Conservation (phyloP, 1,139 yeast species). For the Saccharomyces hybrid region DNA sequence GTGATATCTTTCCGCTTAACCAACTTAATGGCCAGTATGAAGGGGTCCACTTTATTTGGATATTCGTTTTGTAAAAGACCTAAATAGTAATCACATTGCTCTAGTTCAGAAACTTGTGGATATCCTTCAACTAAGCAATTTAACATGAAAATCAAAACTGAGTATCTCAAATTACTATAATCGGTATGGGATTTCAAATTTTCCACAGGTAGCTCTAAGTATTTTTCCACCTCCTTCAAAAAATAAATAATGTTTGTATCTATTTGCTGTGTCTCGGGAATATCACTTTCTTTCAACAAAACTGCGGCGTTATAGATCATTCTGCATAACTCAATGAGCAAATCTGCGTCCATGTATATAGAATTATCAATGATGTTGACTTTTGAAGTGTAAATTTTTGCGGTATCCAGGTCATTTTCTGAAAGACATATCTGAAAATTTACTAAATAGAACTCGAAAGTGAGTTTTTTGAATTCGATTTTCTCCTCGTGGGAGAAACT, state of each 20-base stretch:
- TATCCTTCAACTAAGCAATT: conserved; percentile 12
- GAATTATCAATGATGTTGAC: conserved; percentile 9
- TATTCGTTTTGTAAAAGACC: conserved; percentile 15
- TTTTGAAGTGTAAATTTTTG: conserved; percentile 16
- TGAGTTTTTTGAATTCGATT: conserved; percentile 10
- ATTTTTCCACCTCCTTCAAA: conserved; percentile 6
- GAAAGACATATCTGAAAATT: conserved; percentile 15
- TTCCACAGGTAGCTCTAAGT: conserved; percentile 12
- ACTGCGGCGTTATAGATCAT: conserved; percentile 18
- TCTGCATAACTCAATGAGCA: conserved; percentile 20
- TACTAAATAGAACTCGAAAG: conserved; percentile 15
- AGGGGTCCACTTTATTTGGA: conserved; percentile 20
- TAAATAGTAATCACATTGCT: conserved; percentile 9
- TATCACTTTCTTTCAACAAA: not conserved
- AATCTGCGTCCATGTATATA: conserved; percentile 8
- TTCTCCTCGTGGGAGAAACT: not conserved
- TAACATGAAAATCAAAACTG: conserved; percentile 10
- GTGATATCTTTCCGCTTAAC: conserved; percentile 6
- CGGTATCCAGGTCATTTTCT: conserved; percentile 19
- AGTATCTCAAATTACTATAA: conserved; percentile 14
- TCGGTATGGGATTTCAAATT: conserved; percentile 14
- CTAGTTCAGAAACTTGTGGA: not conserved
- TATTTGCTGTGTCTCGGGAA: not conserved
- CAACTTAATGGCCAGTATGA: conserved; percentile 13
- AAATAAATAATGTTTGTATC: conserved; percentile 6